phyloP scores from a whole-genome alignment of 257 asterid species.

The Ocimum tenuiflorum region DNA sequence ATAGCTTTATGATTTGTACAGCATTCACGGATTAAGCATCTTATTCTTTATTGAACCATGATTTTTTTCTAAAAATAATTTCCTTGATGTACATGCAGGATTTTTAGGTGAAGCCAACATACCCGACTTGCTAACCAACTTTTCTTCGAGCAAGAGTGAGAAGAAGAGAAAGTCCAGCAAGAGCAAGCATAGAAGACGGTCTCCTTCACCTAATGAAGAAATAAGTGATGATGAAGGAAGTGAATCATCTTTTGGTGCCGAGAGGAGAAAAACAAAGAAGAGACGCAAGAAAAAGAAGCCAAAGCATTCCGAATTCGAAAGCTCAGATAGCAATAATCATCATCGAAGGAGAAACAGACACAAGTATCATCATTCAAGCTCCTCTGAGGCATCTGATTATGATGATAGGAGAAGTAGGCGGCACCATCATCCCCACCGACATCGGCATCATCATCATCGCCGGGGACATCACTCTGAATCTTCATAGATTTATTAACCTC shows the following conservation, averaged over 20 bases:
- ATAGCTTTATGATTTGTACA: neutral
- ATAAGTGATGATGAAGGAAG: conserved; percentile 24
- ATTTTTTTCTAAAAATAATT: neutral
- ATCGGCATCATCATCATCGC: conserved; percentile 1
- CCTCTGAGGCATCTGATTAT: conserved; percentile 34
- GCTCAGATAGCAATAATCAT: conserved; percentile 40
- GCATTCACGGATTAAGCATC: neutral
- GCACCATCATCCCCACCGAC: conserved; percentile 5
- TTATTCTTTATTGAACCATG: neutral
- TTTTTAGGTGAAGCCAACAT: conserved; percentile 61
- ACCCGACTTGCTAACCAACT: conserved; percentile 61
- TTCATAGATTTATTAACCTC: conserved; percentile 11
- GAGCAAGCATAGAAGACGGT: conserved; percentile 45
- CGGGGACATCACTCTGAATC: neutral
- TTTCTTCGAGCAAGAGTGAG: conserved; percentile 46
- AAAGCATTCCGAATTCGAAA: conserved; percentile 34
- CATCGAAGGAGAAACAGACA: conserved; percentile 25
- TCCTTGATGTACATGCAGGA: conserved; percentile 36
- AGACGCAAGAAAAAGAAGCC: conserved; percentile 36
- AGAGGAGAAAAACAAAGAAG: conserved; percentile 33
- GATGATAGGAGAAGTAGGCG: conserved; percentile 27
- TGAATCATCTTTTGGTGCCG: conserved; percentile 36
- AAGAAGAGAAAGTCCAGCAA: conserved; percentile 41
- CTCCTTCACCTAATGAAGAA: conserved; percentile 29
- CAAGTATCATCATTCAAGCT: conserved; percentile 28